Percentiles rank a stretch among this genome's conserved stretches.
These are phyloP conservation scores for Amylostereum areolatum DNA, from an alignment of 1,284 basidiomycete genomes.

Conservation along the genomic window DNA sequence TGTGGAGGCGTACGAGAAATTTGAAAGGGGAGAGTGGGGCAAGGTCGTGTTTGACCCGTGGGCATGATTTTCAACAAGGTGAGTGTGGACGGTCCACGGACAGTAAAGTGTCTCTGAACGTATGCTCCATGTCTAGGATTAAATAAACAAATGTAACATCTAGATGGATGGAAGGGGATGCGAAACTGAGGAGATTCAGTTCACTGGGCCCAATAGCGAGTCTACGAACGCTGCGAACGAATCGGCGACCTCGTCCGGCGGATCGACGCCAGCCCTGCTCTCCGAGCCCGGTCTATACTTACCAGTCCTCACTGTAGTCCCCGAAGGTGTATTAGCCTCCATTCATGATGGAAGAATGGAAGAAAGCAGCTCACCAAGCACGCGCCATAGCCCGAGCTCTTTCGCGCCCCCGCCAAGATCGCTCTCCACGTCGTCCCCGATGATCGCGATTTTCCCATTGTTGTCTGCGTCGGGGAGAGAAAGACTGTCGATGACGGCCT, in stretches of 20 bases:
- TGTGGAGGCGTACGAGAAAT: conserved; percentile 51
- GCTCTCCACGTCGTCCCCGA: conserved; percentile 62
- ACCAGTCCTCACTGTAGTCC: conserved; percentile 47
- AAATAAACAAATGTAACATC: background rate
- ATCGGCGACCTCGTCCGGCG: conserved; percentile 48
- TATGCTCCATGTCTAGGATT: conserved; percentile 2
- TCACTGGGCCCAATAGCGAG: conserved; percentile 21
- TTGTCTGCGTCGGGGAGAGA: conserved; percentile 22
- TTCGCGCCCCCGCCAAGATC: conserved; percentile 62
- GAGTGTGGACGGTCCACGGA: background rate
- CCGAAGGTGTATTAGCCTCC: conserved; percentile 9
- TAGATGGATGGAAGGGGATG: background rate
- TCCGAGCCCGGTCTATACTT: conserved; percentile 62
- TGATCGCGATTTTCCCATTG: conserved; percentile 42
- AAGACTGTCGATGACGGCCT: conserved; percentile 43
- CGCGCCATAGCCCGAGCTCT: conserved; percentile 54
- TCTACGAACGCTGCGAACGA: conserved; percentile 54
- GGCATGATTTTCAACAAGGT: conserved; percentile 20
- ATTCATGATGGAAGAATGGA: conserved; percentile 2
- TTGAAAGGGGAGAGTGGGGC: conserved; percentile 65
- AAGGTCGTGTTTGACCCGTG: conserved; percentile 73
- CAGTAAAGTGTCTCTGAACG: background rate
- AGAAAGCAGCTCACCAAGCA: conserved; percentile 44
- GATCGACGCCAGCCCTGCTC: conserved; percentile 23
- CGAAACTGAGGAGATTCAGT: too few species aligned